phyloP scores from a whole-genome alignment of 352 stramenopile species.

The Globisporangium cederbergense region DNA sequence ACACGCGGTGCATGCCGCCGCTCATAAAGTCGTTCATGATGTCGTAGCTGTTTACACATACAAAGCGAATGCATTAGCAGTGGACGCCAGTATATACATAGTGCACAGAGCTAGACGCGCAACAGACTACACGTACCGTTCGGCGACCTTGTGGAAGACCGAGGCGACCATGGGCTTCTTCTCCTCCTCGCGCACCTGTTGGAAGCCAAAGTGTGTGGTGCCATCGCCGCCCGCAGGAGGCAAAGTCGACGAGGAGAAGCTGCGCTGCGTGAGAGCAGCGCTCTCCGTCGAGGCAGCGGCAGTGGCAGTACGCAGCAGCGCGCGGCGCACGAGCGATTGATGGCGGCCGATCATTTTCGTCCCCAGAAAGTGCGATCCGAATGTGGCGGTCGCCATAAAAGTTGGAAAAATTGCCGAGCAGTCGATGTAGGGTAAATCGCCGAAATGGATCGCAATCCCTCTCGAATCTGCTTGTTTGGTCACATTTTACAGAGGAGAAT shows the following conservation, averaged over 20 bases:
- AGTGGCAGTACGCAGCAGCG: neutral
- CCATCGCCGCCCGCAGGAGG: slow-evolving; percentile 5
- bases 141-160: slow-evolving; percentile 98
- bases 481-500: no score
- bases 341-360: slow-evolving; percentile 12
- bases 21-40: slow-evolving; percentile 99
- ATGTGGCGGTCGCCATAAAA: neutral
- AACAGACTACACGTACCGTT: slow-evolving; percentile 66
- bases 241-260: neutral
- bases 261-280: neutral
- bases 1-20: slow-evolving; percentile 92
- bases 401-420: neutral
- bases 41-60: slow-evolving; percentile 71
- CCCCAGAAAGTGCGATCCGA: slow-evolving; percentile 13
- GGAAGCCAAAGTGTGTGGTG: slow-evolving; percentile 89
- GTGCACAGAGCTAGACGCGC: neutral
- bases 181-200: slow-evolving; percentile 85
- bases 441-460: no score
- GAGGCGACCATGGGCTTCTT: slow-evolving; percentile 95
- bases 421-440: no score
- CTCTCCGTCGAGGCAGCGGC: neutral
- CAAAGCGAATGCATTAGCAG: neutral
- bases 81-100: neutral
- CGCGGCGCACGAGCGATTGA: slow-evolving; percentile 13
- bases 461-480: no score